Conservation (phyloP, 2,329 filamentous ascomycete species). For the Ceratocystis colombiana region DNA sequence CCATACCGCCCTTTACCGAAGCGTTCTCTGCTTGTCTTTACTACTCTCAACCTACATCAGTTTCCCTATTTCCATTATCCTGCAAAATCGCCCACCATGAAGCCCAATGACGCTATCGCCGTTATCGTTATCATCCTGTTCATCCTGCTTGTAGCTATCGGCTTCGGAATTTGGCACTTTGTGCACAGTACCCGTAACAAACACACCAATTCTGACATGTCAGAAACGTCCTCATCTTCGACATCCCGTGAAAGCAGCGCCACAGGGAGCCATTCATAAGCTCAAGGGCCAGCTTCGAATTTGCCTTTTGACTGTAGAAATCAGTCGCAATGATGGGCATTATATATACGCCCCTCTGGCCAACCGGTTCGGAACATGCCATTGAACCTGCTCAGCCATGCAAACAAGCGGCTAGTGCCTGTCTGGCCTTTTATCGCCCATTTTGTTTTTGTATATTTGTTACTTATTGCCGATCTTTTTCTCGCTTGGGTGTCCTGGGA, state of each 20-base stretch:
- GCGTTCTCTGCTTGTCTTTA: neutral
- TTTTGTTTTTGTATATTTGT: conserved; percentile 8
- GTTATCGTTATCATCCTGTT: conserved; percentile 60
- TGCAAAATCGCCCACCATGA: conserved; percentile 32
- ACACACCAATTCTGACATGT: neutral
- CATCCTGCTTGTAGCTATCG: conserved; percentile 49
- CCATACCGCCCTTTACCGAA: neutral
- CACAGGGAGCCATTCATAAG: neutral
- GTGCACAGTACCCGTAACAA: conserved; percentile 42
- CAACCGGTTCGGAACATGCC: neutral
- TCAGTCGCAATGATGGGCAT: neutral
- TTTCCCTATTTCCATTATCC: neutral
- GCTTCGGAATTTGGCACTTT: conserved; percentile 54
- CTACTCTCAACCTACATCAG: neutral
- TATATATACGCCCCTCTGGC: neutral
- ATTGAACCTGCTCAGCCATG: too few species aligned
- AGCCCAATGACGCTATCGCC: conserved; percentile 58
- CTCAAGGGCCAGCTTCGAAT: neutral
- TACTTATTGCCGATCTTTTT: conserved; percentile 9
- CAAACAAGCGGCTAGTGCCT: too few species aligned
- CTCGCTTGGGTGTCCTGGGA: neutral
- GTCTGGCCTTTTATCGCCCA: neutral
- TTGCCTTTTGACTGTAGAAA: neutral
- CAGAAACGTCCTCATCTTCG: conserved; percentile 13
- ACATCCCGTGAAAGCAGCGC: conserved; percentile 8